Evolutionary conservation across 805 yeast genomes (phyloP).

Genomic region (Wickerhamomyces subpelliculosus): DNA sequence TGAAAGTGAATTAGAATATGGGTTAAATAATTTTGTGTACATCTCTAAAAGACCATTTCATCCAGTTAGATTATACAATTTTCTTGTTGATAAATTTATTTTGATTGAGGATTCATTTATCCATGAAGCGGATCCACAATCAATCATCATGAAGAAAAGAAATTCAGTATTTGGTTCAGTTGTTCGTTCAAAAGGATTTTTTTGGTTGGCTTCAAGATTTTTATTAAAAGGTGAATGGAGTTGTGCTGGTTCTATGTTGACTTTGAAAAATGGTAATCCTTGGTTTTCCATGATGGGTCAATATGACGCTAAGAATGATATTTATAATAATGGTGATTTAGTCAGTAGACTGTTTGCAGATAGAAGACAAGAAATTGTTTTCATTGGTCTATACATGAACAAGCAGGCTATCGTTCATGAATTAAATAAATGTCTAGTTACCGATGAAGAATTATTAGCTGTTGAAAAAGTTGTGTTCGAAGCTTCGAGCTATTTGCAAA

Average conservation of each 20-base stretch:
- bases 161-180: conserved; percentile 30
- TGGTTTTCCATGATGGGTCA: conserved; percentile 36
- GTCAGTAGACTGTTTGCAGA: conserved; percentile 35
- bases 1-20: conserved; percentile 41
- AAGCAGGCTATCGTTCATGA: conserved; percentile 21
- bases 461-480: conserved; percentile 23
- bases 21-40: conserved; percentile 37
- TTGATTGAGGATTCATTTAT: conserved; percentile 10
- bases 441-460: conserved; percentile 28
- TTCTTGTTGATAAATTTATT: conserved; percentile 30
- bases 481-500: conserved; percentile 22
- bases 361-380: conserved; percentile 38
- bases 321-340: conserved; percentile 29
- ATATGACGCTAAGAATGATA: conserved; percentile 22
- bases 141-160: conserved; percentile 27
- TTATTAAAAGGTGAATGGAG: conserved; percentile 38
- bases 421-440: conserved; percentile 33
- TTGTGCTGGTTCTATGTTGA: conserved; percentile 36
- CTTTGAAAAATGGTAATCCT: conserved; percentile 34
- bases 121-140: conserved; percentile 15
- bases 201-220: conserved; percentile 37
- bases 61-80: conserved; percentile 33
- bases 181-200: conserved; percentile 36
- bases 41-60: conserved; percentile 36
- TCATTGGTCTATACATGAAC: conserved; percentile 34